Evolutionary conservation across 2,329 filamentous ascomycete species (phyloP).

Genomic region (Ilyonectria robusta): DNA sequence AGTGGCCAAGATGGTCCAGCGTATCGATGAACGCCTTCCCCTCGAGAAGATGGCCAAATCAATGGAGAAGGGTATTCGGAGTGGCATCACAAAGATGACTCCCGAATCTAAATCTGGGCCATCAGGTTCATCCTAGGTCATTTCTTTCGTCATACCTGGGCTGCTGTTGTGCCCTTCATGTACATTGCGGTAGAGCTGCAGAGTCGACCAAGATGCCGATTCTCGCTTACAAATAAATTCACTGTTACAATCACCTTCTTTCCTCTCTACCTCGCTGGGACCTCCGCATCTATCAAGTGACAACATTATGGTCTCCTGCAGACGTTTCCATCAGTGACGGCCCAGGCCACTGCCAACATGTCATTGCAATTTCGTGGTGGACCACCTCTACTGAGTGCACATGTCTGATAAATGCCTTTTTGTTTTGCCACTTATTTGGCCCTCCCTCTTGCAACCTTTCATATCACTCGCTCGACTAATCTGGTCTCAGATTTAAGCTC

Average conservation of each 20-base stretch:
- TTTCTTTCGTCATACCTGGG: not conserved
- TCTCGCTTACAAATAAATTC: not conserved
- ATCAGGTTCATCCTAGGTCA: slow-evolving; percentile 8
- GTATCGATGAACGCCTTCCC: slow-evolving; percentile 63
- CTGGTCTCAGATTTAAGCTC: too few relatives aligned
- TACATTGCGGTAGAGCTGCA: not conserved
- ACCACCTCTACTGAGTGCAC: too few relatives aligned
- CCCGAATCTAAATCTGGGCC: slow-evolving; percentile 45
- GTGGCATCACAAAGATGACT: slow-evolving; percentile 58
- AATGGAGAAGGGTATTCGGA: slow-evolving; percentile 64
- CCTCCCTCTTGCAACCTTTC: too few relatives aligned
- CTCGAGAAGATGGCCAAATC: slow-evolving; percentile 65
- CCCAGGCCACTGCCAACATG: too few relatives aligned
- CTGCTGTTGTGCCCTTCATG: not conserved
- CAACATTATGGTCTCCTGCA: too few relatives aligned
- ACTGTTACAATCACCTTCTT: not conserved
- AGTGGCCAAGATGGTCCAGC: slow-evolving; percentile 60
- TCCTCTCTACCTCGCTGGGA: not conserved
- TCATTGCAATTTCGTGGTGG: too few relatives aligned
- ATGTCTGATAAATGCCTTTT: too few relatives aligned
- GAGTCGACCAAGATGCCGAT: slow-evolving; percentile 1
- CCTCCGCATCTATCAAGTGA: too few relatives aligned
- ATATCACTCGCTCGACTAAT: too few relatives aligned
- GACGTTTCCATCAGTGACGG: too few relatives aligned
- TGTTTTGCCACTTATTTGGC: too few relatives aligned